Conservation (phyloP, 1,284 basidiomycete species). For the Sphaerobolus stellatus region DNA sequence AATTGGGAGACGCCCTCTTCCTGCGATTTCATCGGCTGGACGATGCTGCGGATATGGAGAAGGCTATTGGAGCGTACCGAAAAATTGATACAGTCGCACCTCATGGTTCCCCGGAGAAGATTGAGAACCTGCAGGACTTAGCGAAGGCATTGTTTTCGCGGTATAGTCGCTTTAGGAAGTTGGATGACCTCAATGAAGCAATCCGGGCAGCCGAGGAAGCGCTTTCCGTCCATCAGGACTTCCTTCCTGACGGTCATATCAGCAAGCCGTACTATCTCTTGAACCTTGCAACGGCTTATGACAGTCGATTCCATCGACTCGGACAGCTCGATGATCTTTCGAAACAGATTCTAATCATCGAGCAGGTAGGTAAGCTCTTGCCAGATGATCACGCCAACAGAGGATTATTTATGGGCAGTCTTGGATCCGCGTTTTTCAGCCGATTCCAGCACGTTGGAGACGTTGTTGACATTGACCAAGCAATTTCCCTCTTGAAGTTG, state of each 20-base stretch:
- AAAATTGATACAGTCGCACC: no score
- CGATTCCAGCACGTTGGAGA: constrained; percentile 5
- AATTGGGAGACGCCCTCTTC: no score
- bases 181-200: no score
- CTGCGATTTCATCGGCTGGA: no score
- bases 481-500: constrained; percentile 11
- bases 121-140: no score
- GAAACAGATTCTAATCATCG: constrained; percentile 10
- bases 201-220: no score
- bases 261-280: constrained; percentile 1
- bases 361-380: neutral
- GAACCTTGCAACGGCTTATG: constrained; percentile 9
- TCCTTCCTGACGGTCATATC: constrained; percentile 11
- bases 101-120: no score
- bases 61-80: no score
- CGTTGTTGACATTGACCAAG: constrained; percentile 14
- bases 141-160: no score
- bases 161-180: no score
- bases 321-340: constrained; percentile 14
- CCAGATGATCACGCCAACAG: neutral
- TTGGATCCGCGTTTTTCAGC: neutral
- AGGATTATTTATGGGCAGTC: neutral
- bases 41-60: no score
- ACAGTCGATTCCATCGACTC: constrained; percentile 10
- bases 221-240: no score